Percentiles rank a stretch among this genome's conserved stretches.
phyloP scores from a whole-genome alignment of 2,329 filamentous ascomycete species.

The Botrytis sinoallii region DNA sequence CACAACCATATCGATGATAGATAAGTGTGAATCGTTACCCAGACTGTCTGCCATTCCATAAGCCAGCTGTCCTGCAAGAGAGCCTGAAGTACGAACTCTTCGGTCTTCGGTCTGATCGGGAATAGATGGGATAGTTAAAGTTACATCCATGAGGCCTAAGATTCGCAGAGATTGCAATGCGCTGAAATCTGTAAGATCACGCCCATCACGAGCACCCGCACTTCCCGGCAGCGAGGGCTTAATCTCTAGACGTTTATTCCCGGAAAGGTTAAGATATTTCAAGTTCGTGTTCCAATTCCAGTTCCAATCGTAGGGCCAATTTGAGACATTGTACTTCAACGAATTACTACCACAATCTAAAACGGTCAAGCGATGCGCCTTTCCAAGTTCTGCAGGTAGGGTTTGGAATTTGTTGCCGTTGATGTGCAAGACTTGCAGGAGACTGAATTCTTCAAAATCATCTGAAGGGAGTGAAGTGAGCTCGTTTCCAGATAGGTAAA shows the following conservation, averaged over 20 bases:
- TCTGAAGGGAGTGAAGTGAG: conserved; percentile 88
- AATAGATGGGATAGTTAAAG: conserved; percentile 85
- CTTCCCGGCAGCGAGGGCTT: conserved; percentile 68
- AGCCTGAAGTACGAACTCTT: conserved; percentile 95
- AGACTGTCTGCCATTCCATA: conserved; percentile 98
- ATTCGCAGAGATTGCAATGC: conserved; percentile 80
- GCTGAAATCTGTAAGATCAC: conserved; percentile 85
- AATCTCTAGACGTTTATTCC: conserved; percentile 95
- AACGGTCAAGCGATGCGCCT: conserved; percentile 86
- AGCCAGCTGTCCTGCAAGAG: conserved; percentile 80
- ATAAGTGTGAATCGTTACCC: conserved; percentile 89
- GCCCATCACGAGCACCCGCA: conserved; percentile 63
- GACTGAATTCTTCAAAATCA: conserved; percentile 85
- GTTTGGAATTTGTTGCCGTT: conserved; percentile 99
- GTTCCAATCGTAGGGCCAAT: conserved; percentile 99
- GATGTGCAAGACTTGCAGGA: conserved; percentile 86
- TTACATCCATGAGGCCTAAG: conserved; percentile 96
- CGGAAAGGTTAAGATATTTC: conserved; percentile 91
- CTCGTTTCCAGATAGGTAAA: conserved; percentile 94
- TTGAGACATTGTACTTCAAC: conserved; percentile 97
- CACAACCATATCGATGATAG: conserved; percentile 92
- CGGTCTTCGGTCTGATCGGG: conserved; percentile 94
- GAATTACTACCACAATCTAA: conserved; percentile 93
- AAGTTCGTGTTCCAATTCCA: conserved; percentile 98
- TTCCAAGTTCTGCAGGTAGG: conserved; percentile 88